Evolutionary conservation across 2,329 filamentous ascomycete genomes (phyloP), one percentile per base, ranked within the genome.

Genomic region (Aschersonia sp.): DNA sequence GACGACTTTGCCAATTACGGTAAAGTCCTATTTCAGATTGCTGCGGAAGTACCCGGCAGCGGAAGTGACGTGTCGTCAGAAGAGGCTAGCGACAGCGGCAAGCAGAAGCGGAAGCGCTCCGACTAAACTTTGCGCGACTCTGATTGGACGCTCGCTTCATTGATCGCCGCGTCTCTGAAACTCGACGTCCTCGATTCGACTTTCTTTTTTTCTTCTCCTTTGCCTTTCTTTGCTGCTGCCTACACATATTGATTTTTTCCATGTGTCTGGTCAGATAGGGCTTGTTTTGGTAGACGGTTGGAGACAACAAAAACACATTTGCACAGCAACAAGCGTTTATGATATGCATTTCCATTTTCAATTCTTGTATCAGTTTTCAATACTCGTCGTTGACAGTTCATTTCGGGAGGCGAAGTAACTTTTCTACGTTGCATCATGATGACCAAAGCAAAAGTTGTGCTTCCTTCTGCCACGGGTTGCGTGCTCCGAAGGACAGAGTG

Each of bases 11-110:
- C 73, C 55, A 72, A 74, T 49, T 76, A 87, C 50, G 85, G 87
- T 54, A 82, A 83, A 59, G 83, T 87, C 41, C 77, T 94, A 52
- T 94, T 88, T 70, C 84, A 89, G 63, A 80, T 87, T 48, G 81
- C 85, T 31, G 76, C 84, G 32, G 82, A 84, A 55, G 74, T 84
- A 46, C 79, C 84, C 39, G 81, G 81, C 53, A 85, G 76, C 57
- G 68, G 69, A 10, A 77, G 71, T 56, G 76, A 79, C n/a, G 55
- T 67, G 39, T 76, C 74, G 2, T 76, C 74, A 4, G 75, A 77
- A 29, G 73, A 74, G 44, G 65, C 66, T 49, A 68, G 62, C 52
- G 70, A 71, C 51, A 63, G 69, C 50, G 68, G 67, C 52, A 66
- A 68, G 56, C 69, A 73, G 61, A 78, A 80, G 70, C 86, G 86